phyloP scores from a whole-genome alignment of 148 eudicot genomes.

The Rhododendron simsii region DNA sequence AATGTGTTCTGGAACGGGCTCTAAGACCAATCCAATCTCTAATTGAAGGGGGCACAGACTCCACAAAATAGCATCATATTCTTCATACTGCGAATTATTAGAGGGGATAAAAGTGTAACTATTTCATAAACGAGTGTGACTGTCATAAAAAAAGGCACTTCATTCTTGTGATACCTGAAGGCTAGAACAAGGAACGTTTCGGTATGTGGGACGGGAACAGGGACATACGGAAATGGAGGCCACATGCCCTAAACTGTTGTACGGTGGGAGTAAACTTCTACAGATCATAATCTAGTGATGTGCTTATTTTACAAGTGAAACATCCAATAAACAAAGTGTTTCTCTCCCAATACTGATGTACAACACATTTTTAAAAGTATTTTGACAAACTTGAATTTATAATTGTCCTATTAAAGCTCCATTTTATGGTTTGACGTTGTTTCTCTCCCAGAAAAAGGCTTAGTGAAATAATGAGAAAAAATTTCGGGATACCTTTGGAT shows the following conservation, averaged over 20 bases:
- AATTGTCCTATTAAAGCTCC: background rate
- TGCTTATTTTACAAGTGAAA: background rate
- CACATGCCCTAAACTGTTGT: background rate
- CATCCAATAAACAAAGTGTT: background rate
- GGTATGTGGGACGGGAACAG: background rate
- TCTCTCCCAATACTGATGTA: background rate
- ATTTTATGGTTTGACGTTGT: background rate
- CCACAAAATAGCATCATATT: background rate
- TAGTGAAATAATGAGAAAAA: background rate
- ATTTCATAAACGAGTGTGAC: background rate
- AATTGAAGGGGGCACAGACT: background rate
- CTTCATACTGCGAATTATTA: background rate
- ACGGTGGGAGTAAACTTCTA: background rate
- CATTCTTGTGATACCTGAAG: background rate
- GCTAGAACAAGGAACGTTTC: background rate
- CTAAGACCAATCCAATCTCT: background rate
- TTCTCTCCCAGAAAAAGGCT: background rate
- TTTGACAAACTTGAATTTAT: background rate
- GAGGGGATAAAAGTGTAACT: background rate
- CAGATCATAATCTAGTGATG: background rate
- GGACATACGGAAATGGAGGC: background rate
- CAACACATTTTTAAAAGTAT: background rate
- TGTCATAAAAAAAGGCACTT: background rate
- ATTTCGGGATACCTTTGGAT: background rate
- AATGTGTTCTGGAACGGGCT: too few species aligned